These are phyloP conservation scores for Ettlia oleoabundans DNA, from an alignment of 139 green algal species.

Conservation along the genomic window DNA sequence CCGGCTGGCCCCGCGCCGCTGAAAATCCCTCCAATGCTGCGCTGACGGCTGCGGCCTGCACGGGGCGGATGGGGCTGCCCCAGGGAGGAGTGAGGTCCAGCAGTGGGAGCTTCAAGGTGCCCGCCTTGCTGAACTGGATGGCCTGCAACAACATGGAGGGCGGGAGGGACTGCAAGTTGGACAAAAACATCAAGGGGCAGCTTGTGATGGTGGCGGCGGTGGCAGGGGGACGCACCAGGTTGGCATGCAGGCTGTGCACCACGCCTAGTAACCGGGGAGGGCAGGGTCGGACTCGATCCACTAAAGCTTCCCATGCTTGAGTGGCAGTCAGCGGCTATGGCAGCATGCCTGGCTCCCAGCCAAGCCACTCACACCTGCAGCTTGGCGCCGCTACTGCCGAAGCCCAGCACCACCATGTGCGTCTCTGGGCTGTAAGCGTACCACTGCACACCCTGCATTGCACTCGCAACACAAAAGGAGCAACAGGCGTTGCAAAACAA, in stretches of 20 bases:
- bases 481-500: too few relatives aligned
- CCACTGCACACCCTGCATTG: slow-evolving; percentile 28
- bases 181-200: too few relatives aligned
- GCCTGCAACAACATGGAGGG: not conserved
- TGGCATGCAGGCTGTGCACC: too few relatives aligned
- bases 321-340: too few relatives aligned
- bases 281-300: too few relatives aligned
- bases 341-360: too few relatives aligned
- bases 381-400: slow-evolving; percentile 29
- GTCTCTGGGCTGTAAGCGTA: slow-evolving; percentile 24
- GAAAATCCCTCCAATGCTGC: slow-evolving; percentile 15
- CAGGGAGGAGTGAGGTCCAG: slow-evolving; percentile 42
- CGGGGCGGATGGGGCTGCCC: slow-evolving; percentile 19
- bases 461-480: too few relatives aligned
- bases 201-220: too few relatives aligned
- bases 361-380: slow-evolving; percentile 17
- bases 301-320: too few relatives aligned
- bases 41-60: slow-evolving; percentile 10
- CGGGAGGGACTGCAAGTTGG: not conserved
- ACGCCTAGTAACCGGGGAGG: too few relatives aligned
- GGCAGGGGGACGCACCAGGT: too few relatives aligned
- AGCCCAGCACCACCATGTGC: slow-evolving; percentile 28
- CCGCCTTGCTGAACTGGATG: slow-evolving; percentile 35
- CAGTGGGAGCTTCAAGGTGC: slow-evolving; percentile 15
- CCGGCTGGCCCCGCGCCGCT: not conserved